Conservation (phyloP, 371 early-diverging fungal genomes). For the Cladochytrium tenue region DNA sequence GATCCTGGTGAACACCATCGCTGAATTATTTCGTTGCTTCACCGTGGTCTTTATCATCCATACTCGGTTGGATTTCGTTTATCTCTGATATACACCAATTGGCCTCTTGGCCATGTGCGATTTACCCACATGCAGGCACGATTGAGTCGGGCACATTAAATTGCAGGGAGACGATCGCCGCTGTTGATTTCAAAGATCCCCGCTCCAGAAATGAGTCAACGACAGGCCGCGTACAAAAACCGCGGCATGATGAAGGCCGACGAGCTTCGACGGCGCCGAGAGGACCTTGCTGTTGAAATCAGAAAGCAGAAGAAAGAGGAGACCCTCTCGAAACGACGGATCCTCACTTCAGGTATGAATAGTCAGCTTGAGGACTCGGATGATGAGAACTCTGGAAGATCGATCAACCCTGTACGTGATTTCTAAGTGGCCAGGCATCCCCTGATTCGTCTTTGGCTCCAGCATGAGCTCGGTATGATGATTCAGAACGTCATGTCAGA, state of each 20-base stretch:
- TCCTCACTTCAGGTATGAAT: conserved; percentile 53
- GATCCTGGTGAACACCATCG: too few species aligned
- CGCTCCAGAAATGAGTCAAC: too few species aligned
- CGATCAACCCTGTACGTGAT: neutral
- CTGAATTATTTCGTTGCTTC: too few species aligned
- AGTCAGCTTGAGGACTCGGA: conserved; percentile 3
- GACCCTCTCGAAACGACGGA: conserved; percentile 88
- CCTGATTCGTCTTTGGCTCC: conserved; percentile 34
- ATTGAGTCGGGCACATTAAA: too few species aligned
- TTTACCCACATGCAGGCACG: too few species aligned
- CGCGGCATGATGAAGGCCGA: conserved; percentile 85
- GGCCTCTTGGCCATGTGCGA: too few species aligned
- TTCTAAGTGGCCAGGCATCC: neutral
- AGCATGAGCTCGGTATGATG: conserved; percentile 72
- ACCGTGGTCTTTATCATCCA: too few species aligned
- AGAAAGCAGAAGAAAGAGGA: conserved; percentile 96
- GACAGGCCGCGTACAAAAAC: conserved; percentile 47
- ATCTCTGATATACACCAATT: too few species aligned
- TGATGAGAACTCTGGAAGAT: neutral
- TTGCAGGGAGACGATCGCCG: too few species aligned
- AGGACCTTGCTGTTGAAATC: conserved; percentile 90
- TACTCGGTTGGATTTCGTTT: too few species aligned
- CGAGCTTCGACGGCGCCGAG: conserved; percentile 89
- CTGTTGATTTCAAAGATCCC: too few species aligned
- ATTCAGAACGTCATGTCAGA: conserved; percentile 73